Base-by-base conservation (phyloP, 2,329 filamentous ascomycete genomes). In the Aspergillus eucalypticola region DNA sequence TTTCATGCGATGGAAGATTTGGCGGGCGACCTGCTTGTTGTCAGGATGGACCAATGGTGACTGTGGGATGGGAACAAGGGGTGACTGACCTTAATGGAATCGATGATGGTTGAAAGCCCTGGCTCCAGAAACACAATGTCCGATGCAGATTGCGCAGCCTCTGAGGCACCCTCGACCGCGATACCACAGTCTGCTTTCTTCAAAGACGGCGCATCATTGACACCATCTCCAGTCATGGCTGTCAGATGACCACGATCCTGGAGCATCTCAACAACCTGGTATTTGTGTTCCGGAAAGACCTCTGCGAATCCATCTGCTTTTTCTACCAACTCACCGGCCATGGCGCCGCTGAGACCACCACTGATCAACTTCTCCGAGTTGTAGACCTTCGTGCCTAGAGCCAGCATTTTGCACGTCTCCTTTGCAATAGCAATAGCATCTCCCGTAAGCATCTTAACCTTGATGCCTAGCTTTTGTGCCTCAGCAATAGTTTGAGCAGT, bases 331-430 rank as follows among this genome's bases (percentile, higher is more conserved):
- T 44, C 41, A 6, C 41, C 41, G 85, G 73, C 91, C 89, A 79
- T 91, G 87, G 87, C 86, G 67, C 89, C 89, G 60, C 86, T 84
- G 63, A 91, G 84, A 82, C 88, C 89, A 78, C 88, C 88, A 78
- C 90, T 86, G 69, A 91, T 90, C 66, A 92, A 84, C 79, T 88
- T 88, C 73, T 89, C 86, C 61, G 89, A 91, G 82, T 91, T 90
- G 83, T 91, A 91, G 67, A 92, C 89, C 83, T 91, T 91, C 74
- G 88, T 91, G 69, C 88, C 88, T 61, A 91, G 86, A 67, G 88
- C 88, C 74, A 91, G 83, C 87, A 91, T 91, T 81, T 90, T 90
- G 84, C 89, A 91, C 67, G 89, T 91, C 79, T 91, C 89, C 82
- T 91, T 91, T 60, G 89, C 89, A 67, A 91, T 91, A 69, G 89